These are phyloP conservation scores for Boletus austroedulis DNA, from an alignment of 1,284 basidiomycete species.

Conservation along the genomic window DNA sequence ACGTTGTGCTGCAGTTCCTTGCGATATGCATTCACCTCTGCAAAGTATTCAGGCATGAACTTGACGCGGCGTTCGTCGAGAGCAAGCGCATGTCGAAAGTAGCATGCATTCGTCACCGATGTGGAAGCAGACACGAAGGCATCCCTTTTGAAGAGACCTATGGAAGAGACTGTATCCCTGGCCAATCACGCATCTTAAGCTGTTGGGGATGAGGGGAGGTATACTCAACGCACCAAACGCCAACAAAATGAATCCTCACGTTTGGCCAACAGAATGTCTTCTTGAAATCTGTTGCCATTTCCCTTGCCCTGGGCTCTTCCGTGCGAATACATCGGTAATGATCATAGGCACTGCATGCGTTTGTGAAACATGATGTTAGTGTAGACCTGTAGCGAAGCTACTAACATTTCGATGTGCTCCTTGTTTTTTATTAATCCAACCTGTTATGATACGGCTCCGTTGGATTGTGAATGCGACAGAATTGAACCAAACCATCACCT, in stretches of 20 bases:
- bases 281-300: background rate
- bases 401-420: too few species aligned
- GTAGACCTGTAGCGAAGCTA: too few species aligned
- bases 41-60: slow-evolving; percentile 39
- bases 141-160: slow-evolving; percentile 26
- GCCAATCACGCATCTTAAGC: background rate
- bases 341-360: background rate
- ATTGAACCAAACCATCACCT: background rate
- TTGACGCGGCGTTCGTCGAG: slow-evolving; percentile 40
- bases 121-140: slow-evolving; percentile 17
- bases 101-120: slow-evolving; percentile 23
- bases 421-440: too few species aligned
- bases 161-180: slow-evolving; percentile 43
- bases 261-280: background rate
- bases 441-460: too few species aligned
- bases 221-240: background rate
- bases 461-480: too few species aligned
- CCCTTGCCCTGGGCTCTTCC: background rate
- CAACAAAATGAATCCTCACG: background rate
- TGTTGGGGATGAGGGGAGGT: too few species aligned
- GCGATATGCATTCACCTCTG: slow-evolving; percentile 20
- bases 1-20: background rate
- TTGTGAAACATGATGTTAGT: background rate
- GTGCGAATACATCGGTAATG: background rate
- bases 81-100: slow-evolving; percentile 41